Base-by-base conservation (phyloP, 805 yeast genomes). In the Yamadazyma takamatsuzukensis region DNA sequence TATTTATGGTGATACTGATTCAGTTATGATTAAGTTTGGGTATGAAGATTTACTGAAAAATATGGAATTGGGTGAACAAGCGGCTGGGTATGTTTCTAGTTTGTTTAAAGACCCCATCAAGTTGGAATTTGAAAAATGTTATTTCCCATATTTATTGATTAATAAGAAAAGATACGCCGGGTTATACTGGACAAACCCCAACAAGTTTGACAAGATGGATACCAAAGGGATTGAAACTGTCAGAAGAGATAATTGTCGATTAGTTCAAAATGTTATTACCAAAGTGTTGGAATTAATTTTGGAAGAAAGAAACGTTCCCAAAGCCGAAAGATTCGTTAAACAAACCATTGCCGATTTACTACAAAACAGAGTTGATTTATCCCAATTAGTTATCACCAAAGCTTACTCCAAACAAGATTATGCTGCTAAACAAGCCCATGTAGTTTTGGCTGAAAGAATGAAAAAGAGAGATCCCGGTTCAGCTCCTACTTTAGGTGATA, bases 141-240 rank as follows among this genome's bases (percentile, higher is more conserved):
- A 93, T 54, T 93, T 76, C 59, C 99, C 99, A 2, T 93, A 93
- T 53, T 64, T 93, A 43, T 68, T 93, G 54, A 93, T 93, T 54
- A 93, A 90, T 65, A 93, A 93, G 60, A 93, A 93, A 62, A 74
- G 99, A 58, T 93, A 93, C 53, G 99, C 98, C 2, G 99, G 99
- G 0, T 67, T 93, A 27, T 90, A 80, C 53, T 93, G 98, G 98
- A 93, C 98, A 0, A 74, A 76, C 29, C 82, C 97, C 0, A 78
- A 85, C n/a, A 86, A 85, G 43, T 86, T 76, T 49, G 98, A 94
- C 58, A 93, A 93, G 61, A 82, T 93, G 88, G 99, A 93, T 56
- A 90, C 97, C 21, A 93, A 93, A 53, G 99, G 99, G 57, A 83
- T 93, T 41, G 99, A 95, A 51, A 93, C 98, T 0, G 99, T 93